These are phyloP conservation scores for Carex scoparia DNA, from an alignment of 176 grass and related monocot species.

Conservation along the genomic window DNA sequence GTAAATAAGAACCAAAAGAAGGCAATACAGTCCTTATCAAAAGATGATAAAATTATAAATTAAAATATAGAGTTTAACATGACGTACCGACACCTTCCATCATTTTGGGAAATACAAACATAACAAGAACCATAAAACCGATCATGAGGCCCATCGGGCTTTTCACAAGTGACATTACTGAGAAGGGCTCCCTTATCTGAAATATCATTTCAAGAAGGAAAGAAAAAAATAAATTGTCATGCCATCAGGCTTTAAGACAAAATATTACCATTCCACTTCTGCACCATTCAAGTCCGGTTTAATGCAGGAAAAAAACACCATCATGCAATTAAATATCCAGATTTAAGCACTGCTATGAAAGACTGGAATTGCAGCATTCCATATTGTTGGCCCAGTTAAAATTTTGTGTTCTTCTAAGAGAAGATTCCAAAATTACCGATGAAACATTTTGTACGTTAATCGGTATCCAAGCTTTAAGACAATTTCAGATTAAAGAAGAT, in stretches of 20 bases:
- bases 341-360: not conserved
- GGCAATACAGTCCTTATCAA: not conserved
- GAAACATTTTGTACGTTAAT: too few relatives aligned
- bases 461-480: not conserved
- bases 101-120: slow-evolving; percentile 88
- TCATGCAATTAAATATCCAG: not conserved
- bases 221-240: not conserved
- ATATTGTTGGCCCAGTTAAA: not conserved
- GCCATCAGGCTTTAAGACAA: not conserved
- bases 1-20: not conserved
- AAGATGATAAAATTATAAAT: not conserved
- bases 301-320: not conserved
- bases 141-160: slow-evolving; percentile 98
- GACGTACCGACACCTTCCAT: slow-evolving; percentile 76
- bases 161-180: slow-evolving; percentile 81
- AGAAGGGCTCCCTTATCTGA: slow-evolving; percentile 81
- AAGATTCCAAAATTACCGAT: not conserved
- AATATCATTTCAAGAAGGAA: slow-evolving; percentile 21
- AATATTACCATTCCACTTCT: not conserved
- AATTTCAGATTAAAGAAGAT: not conserved
- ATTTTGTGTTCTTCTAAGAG: not conserved
- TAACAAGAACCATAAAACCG: slow-evolving; percentile 85
- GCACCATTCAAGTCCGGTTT: not conserved
- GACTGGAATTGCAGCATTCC: not conserved
- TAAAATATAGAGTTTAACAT: slow-evolving; percentile 10